phyloP scores from a whole-genome alignment of 805 yeast species.

The Ogataea neopini region DNA sequence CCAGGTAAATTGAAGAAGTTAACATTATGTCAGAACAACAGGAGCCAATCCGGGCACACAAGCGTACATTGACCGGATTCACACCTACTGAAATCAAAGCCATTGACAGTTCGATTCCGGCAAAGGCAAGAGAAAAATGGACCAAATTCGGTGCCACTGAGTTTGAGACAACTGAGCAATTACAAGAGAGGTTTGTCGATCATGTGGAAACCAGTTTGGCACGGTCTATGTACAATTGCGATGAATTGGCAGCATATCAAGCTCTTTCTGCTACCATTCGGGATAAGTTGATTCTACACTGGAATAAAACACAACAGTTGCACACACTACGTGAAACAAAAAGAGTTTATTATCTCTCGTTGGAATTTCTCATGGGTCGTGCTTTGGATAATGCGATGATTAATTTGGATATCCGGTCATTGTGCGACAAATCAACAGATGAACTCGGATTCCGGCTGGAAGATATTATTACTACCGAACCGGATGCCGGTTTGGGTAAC shows the following conservation, averaged over 20 bases:
- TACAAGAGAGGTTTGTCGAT: constrained; percentile 68
- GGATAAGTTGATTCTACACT: constrained; percentile 77
- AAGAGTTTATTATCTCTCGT: constrained; percentile 80
- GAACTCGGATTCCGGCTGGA: constrained; percentile 88
- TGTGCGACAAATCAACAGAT: constrained; percentile 54
- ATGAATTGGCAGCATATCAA: constrained; percentile 88
- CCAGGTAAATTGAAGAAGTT: not conserved
- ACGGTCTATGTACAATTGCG: constrained; percentile 90
- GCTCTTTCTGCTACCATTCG: constrained; percentile 80
- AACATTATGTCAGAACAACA: not conserved
- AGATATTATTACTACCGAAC: constrained; percentile 81
- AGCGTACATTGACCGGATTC: constrained; percentile 85
- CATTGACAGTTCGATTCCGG: constrained; percentile 79
- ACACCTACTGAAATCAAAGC: constrained; percentile 86
- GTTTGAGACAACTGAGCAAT: constrained; percentile 50
- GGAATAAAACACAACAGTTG: constrained; percentile 92
- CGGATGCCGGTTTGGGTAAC: constrained; percentile 93
- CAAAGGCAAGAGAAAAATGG: constrained; percentile 78
- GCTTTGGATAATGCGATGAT: constrained; percentile 93
- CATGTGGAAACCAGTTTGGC: constrained; percentile 92
- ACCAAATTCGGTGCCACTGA: constrained; percentile 60
- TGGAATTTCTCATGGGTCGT: constrained; percentile 92
- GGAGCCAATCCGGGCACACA: constrained; percentile 38
- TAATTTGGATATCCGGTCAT: constrained; percentile 67
- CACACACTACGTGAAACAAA: constrained; percentile 83